Base-by-base conservation (phyloP, 257 asterid species). In the Galeopsis tetrahit region DNA sequence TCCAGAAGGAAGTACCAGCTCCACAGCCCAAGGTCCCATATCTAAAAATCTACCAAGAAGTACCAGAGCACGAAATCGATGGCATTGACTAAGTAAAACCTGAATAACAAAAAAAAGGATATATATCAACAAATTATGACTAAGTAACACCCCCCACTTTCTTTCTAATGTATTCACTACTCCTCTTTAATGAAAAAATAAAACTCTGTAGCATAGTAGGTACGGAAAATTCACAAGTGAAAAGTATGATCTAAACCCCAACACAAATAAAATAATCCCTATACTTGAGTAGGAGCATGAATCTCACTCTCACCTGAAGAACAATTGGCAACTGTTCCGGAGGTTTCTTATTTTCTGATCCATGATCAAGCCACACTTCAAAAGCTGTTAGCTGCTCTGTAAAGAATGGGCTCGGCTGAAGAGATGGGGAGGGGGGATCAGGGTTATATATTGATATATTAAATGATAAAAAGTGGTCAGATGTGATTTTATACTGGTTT, bases 301-400 rank as follows among this genome's bases (percentile, higher is more conserved):
- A 52, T 64, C 28, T 73, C 51, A 61, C 34, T 53, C 82, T 55
- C 52, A 93, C 98, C 99, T 95, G 99, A 78, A 95, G 98, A 82
- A 95, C 99, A 76, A 95, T 95, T 58, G 99, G 99, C 75, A 95
- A 81, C 88, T 92, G 99, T 63, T 95, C 99, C 4, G 98, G 99
- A 64, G 96, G 97, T 73, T 95, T 95, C 79, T 95, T 95, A 75
- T 82, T 80, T 77, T 95, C 95, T 61, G 99, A 95, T 78, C 99
- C 99, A 86, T 92, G 98, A 86, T 95, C 97, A 75, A 95, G 98
- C 99, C 99, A 95, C 67, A 95, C 96, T 81, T 95, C 99, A 88
- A 95, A 95, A 64, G 98, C 98, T 38, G 97, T 91, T 85, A 94
- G 82, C 78, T 86, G 91, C 76, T 84, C 89, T 10, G 89, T 84